A percentile compares a stretch with the other conserved stretches of the same genome.
Evolutionary conservation across 352 stramenopile genomes (phyloP).

Genomic region (Phytophthora chlamydospora): DNA sequence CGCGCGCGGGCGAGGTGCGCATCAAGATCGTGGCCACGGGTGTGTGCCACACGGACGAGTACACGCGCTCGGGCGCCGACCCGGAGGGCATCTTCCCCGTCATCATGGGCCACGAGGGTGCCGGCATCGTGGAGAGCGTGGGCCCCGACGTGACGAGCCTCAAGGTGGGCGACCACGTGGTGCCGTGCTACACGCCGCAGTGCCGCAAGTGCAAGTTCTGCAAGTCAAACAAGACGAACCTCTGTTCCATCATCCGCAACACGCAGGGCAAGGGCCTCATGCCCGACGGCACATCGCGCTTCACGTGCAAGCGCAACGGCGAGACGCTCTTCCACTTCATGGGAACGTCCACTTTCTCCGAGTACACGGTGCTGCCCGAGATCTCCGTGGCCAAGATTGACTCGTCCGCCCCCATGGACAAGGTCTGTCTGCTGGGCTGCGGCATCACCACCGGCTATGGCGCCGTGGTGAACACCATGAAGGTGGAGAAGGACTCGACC

Average conservation of each 20-base stretch:
- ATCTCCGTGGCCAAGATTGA: constrained; percentile 87
- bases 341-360: constrained; percentile 87
- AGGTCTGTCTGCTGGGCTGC: constrained; percentile 95
- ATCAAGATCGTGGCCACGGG: constrained; percentile 86
- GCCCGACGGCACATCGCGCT: constrained; percentile 83
- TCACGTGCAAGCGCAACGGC: constrained; percentile 88
- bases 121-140: constrained; percentile 85
- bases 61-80: constrained; percentile 82
- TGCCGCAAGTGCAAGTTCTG: constrained; percentile 92
- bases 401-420: constrained; percentile 72
- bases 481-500: constrained; percentile 85
- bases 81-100: constrained; percentile 85
- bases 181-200: constrained; percentile 96
- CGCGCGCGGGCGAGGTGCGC: constrained; percentile 75
- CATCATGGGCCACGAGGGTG: constrained; percentile 89
- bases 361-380: constrained; percentile 89
- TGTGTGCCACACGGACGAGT: constrained; percentile 90
- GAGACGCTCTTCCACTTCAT: constrained; percentile 90
- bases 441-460: constrained; percentile 94
- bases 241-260: constrained; percentile 84
- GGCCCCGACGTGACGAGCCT: constrained; percentile 76
- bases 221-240: constrained; percentile 88
- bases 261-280: constrained; percentile 83
- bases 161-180: constrained; percentile 92
- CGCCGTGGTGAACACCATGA: constrained; percentile 88